Percentiles rank a stretch among this genome's conserved stretches.
Evolutionary conservation across 1,139 yeast genomes (phyloP).

Genomic region (Lodderomyces pseudojiufengensis): DNA sequence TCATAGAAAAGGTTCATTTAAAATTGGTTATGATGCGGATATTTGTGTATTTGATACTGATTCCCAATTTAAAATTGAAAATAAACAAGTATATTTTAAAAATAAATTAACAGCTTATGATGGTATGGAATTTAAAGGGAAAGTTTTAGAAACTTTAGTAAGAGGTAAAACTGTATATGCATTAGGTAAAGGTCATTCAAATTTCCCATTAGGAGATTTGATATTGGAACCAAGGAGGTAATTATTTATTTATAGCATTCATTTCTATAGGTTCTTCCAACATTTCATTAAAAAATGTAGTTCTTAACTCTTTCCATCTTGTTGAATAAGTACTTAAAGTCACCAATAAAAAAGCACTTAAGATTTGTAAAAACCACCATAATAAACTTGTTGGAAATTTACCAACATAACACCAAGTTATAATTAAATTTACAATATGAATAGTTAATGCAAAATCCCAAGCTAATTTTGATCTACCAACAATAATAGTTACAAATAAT

Average conservation of each 20-base stretch:
- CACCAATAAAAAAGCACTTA: slow-evolving; percentile 67
- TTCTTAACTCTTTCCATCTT: slow-evolving; percentile 82
- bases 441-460: slow-evolving; percentile 94
- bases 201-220: slow-evolving; percentile 53
- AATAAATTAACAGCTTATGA: slow-evolving; percentile 86
- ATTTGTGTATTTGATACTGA: slow-evolving; percentile 74
- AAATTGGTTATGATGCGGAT: slow-evolving; percentile 82
- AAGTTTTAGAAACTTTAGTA: slow-evolving; percentile 72
- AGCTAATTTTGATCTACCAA: slow-evolving; percentile 88
- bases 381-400: slow-evolving; percentile 64
- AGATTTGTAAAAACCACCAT: slow-evolving; percentile 83
- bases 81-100: slow-evolving; percentile 64
- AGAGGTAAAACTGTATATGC: slow-evolving; percentile 71
- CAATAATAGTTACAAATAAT: slow-evolving; percentile 76
- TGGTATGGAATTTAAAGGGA: slow-evolving; percentile 65
- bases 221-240: slow-evolving; percentile 52
- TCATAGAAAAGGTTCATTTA: slow-evolving; percentile 68
- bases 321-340: slow-evolving; percentile 82
- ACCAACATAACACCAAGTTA: slow-evolving; percentile 64
- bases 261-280: slow-evolving; percentile 34
- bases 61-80: slow-evolving; percentile 51
- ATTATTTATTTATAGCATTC: slow-evolving; percentile 4
- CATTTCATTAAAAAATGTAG: slow-evolving; percentile 83
- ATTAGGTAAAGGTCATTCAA: slow-evolving; percentile 52
- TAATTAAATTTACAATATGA: slow-evolving; percentile 71